These are phyloP conservation scores for Meira miltonrushii DNA, from an alignment of 1,284 basidiomycete species.

Conservation along the genomic window DNA sequence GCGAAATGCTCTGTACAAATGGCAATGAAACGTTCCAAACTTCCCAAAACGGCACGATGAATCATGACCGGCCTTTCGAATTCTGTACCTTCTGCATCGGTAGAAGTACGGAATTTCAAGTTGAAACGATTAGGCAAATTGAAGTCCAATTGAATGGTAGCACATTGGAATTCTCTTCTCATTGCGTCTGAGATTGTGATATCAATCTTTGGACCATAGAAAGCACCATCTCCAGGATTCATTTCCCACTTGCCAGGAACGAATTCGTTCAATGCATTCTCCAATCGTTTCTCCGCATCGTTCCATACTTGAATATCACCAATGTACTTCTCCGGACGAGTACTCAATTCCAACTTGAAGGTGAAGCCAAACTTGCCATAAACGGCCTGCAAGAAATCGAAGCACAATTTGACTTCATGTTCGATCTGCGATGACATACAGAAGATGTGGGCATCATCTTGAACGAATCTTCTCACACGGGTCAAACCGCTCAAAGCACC, in stretches of 20 bases:
- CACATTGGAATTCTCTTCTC: constrained; percentile 86
- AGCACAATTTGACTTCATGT: constrained; percentile 66
- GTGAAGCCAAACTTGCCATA: constrained; percentile 96
- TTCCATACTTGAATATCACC: constrained; percentile 88
- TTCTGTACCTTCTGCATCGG: constrained; percentile 50
- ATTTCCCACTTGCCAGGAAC: constrained; percentile 88
- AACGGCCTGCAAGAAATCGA: constrained; percentile 83
- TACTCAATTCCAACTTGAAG: constrained; percentile 93
- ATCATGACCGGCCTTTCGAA: constrained; percentile 90
- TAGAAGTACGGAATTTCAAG: constrained; percentile 70
- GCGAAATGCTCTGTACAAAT: constrained; percentile 96
- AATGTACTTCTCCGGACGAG: constrained; percentile 89
- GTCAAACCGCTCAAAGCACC: constrained; percentile 91
- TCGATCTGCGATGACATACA: constrained; percentile 69
- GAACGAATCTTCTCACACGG: constrained; percentile 87
- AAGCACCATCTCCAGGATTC: constrained; percentile 91
- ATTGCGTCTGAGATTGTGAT: constrained; percentile 92
- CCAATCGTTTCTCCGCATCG: constrained; percentile 80
- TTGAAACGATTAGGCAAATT: constrained; percentile 97
- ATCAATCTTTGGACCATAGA: constrained; percentile 71
- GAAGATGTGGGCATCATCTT: constrained; percentile 96
- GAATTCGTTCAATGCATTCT: constrained; percentile 74
- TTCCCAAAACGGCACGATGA: constrained; percentile 92
- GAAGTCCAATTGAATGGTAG: constrained; percentile 98
- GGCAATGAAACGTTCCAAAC: constrained; percentile 90